A percentile compares a stretch with the other conserved stretches of the same genome.
Conservation (phyloP, 192 early-diverging fungal genomes). For the Diversispora epigaea region DNA sequence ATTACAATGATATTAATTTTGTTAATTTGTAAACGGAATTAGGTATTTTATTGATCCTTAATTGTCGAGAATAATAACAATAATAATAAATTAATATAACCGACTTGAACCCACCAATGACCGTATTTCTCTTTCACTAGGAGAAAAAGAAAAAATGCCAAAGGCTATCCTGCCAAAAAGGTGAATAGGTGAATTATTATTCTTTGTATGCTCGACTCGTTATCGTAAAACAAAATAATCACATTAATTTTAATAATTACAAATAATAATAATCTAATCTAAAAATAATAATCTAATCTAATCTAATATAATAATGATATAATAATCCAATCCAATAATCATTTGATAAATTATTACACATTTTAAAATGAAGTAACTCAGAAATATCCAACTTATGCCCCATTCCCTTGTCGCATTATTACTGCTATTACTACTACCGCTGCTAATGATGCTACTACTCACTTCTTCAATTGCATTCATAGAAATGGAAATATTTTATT, state of each 20-base stretch:
- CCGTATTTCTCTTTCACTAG: conserved; percentile 63
- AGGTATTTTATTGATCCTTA: conserved; percentile 37
- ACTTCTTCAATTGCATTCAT: background rate
- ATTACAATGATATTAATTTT: no score
- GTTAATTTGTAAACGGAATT: conserved; percentile 51
- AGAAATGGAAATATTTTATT: conserved; percentile 28
- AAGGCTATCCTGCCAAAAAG: conserved; percentile 73
- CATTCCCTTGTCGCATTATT: conserved; percentile 34
- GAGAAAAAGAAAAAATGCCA: conserved; percentile 59
- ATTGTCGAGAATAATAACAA: background rate
- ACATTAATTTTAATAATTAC: no score
- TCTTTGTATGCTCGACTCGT: no score
- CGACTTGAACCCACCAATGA: conserved; percentile 45
- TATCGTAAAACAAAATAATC: no score
- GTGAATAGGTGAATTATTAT: conserved; percentile 32
- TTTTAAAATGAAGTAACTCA: conserved; percentile 56
- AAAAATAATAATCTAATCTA: no score
- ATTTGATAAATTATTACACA: conserved; percentile 57
- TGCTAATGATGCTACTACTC: background rate
- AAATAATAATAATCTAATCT: no score
- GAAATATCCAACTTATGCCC: conserved; percentile 64
- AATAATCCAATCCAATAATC: background rate
- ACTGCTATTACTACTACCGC: conserved; percentile 27
- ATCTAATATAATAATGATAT: background rate
- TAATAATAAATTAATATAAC: conserved; percentile 33